phyloP scores from a whole-genome alignment of 139 green algal species.

The Haematococcus sp. region DNA sequence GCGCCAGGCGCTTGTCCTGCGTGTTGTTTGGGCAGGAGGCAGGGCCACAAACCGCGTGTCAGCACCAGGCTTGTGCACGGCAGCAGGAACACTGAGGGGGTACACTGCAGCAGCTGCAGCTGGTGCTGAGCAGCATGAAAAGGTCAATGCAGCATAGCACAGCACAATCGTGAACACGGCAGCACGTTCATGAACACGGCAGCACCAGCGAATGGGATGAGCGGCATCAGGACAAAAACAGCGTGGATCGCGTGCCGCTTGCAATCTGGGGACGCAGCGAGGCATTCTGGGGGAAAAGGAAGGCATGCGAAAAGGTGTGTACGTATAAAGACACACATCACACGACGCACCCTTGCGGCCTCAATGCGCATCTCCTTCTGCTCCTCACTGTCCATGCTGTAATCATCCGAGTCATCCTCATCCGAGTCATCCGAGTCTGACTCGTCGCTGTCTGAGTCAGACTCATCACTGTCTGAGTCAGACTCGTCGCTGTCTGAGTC shows the following conservation, averaged over 20 bases:
- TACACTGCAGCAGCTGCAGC: not conserved
- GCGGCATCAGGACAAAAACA: too few species aligned
- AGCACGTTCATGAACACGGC: too few species aligned
- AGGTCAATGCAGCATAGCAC: too few species aligned
- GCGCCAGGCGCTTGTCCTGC: slow-evolving; percentile 61
- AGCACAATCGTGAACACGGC: too few species aligned
- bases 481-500: slow-evolving; percentile 34
- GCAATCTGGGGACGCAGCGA: too few species aligned
- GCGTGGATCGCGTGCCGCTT: too few species aligned
- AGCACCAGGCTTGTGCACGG: not conserved
- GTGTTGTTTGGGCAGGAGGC: not conserved
- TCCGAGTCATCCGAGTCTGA: slow-evolving; percentile 31
- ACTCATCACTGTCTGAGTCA: slow-evolving; percentile 29
- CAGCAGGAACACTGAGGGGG: not conserved
- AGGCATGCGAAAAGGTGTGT: too few species aligned
- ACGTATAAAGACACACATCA: too few species aligned
- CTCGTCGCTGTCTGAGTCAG: slow-evolving; percentile 30
- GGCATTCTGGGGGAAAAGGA: too few species aligned
- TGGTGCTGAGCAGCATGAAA: too few species aligned
- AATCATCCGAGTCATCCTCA: slow-evolving; percentile 32
- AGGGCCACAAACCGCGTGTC: not conserved
- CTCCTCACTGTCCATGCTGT: slow-evolving; percentile 66
- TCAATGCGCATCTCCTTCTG: slow-evolving; percentile 56
- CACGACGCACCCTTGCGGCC: slow-evolving; percentile 48
- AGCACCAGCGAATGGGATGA: too few species aligned